These are phyloP conservation scores for Epichloe uncinata DNA, from an alignment of 2,329 filamentous ascomycete species.

Conservation along the genomic window DNA sequence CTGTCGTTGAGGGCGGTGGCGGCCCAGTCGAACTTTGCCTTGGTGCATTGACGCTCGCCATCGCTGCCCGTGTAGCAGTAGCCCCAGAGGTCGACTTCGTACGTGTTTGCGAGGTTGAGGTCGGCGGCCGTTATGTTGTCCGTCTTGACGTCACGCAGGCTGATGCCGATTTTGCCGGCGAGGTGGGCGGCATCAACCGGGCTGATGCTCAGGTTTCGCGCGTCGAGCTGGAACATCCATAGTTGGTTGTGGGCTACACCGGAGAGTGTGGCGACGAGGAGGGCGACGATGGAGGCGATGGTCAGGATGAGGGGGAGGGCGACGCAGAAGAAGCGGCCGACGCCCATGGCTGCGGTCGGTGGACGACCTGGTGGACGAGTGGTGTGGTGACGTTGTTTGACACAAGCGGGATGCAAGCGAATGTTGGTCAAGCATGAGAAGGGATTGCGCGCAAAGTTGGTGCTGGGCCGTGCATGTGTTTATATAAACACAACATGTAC, in stretches of 20 bases:
- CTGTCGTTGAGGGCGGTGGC: conserved; percentile 54
- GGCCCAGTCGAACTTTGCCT: conserved; percentile 63
- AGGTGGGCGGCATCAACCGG: conserved; percentile 22
- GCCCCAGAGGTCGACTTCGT: conserved; percentile 74
- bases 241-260: conserved; percentile 43
- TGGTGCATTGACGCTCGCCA: conserved; percentile 50
- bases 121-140: conserved; percentile 43
- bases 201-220: conserved; percentile 39
- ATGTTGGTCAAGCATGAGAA: not conserved
- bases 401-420: not conserved
- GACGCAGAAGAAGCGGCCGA: conserved; percentile 75
- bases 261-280: conserved; percentile 43
- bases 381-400: not conserved
- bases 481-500: not conserved
- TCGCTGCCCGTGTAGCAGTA: conserved; percentile 59
- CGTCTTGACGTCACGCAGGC: conserved; percentile 13
- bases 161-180: conserved; percentile 16
- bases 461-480: not conserved
- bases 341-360: conserved; percentile 33
- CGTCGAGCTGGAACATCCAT: conserved; percentile 48
- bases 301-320: conserved; percentile 70
- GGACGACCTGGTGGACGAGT: not conserved
- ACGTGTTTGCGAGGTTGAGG: conserved; percentile 58
- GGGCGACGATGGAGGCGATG: conserved; percentile 59
- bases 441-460: too few species aligned